A percentile compares a stretch with the other conserved stretches of the same genome.
Evolutionary conservation across 2,329 filamentous ascomycete genomes (phyloP).

Genomic region (Didymella lethalis): DNA sequence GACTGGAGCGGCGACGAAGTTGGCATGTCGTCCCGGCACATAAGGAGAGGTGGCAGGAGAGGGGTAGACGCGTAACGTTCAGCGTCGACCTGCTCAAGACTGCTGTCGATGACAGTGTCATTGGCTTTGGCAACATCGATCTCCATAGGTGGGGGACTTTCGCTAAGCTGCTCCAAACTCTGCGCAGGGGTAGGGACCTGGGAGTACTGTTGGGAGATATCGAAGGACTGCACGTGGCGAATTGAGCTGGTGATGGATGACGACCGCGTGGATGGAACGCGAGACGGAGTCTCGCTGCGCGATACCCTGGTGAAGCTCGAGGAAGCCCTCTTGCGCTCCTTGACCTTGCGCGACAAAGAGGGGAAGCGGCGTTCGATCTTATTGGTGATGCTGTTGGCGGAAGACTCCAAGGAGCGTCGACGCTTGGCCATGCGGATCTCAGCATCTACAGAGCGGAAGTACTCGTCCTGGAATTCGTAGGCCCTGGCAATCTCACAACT

Average conservation of each 20-base stretch:
- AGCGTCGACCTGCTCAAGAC: constrained; percentile 60
- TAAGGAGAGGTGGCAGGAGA: constrained; percentile 82
- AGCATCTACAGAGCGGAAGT: constrained; percentile 65
- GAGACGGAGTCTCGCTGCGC: constrained; percentile 59
- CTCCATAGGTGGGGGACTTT: constrained; percentile 41
- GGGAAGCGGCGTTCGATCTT: constrained; percentile 70
- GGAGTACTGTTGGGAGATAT: constrained; percentile 45
- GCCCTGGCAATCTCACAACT: constrained; percentile 59
- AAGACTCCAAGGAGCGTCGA: constrained; percentile 65
- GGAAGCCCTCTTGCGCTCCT: constrained; percentile 55
- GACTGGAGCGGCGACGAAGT: constrained; percentile 86
- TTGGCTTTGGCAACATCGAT: constrained; percentile 54
- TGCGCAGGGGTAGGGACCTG: constrained; percentile 33
- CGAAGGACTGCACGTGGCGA: constrained; percentile 53
- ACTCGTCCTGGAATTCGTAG: constrained; percentile 69
- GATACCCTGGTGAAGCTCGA: constrained; percentile 44
- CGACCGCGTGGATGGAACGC: constrained; percentile 73
- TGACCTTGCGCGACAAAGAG: constrained; percentile 63
- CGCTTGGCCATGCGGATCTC: constrained; percentile 67
- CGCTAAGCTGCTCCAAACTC: constrained; percentile 48
- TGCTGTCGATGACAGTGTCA: constrained; percentile 56
- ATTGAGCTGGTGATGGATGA: constrained; percentile 75
- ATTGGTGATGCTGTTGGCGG: constrained; percentile 68
- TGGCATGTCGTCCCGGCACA: constrained; percentile 63
- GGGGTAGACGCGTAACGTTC: constrained; percentile 79